phyloP scores from a whole-genome alignment of 2,329 filamentous ascomycete genomes.

The Aspergillus sp. region DNA sequence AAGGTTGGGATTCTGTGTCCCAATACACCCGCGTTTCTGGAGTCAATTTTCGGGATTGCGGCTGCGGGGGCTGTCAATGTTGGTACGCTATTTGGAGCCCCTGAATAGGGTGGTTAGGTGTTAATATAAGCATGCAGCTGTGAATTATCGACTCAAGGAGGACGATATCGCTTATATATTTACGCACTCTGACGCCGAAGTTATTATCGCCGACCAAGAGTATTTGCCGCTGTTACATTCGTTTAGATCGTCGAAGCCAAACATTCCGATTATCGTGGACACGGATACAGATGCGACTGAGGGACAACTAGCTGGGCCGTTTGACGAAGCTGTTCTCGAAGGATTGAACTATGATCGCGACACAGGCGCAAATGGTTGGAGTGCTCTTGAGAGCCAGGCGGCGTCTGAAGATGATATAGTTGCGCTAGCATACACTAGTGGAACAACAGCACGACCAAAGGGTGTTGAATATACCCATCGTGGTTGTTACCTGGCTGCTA shows the following conservation, averaged over 20 bases:
- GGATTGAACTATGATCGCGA: constrained; percentile 70
- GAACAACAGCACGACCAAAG: constrained; percentile 88
- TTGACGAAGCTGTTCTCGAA: constrained; percentile 79
- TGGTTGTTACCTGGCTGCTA: constrained; percentile 77
- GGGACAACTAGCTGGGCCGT: constrained; percentile 73
- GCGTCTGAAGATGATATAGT: constrained; percentile 77
- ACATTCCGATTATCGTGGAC: constrained; percentile 74
- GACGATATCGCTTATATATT: constrained; percentile 93
- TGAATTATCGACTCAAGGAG: constrained; percentile 73
- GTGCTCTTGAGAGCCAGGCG: constrained; percentile 67
- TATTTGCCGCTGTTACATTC: constrained; percentile 68
- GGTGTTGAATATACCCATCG: constrained; percentile 91
- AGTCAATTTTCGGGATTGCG: constrained; percentile 82
- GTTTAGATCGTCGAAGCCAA: constrained; percentile 61
- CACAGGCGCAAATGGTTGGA: constrained; percentile 72
- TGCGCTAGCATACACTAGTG: constrained; percentile 89
- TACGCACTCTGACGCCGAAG: constrained; percentile 79
- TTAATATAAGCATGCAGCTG: constrained; percentile 38
- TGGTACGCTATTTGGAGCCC: constrained; percentile 35
- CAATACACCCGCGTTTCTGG: constrained; percentile 93
- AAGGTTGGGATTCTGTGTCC: constrained; percentile 83
- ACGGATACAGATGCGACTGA: constrained; percentile 77
- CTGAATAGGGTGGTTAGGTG: not conserved
- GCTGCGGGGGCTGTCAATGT: constrained; percentile 79
- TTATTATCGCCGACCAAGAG: constrained; percentile 83